Percentiles rank a stretch among this genome's conserved stretches.
phyloP scores from a whole-genome alignment of 768 basidiomycete species.

The Suillus americanus region DNA sequence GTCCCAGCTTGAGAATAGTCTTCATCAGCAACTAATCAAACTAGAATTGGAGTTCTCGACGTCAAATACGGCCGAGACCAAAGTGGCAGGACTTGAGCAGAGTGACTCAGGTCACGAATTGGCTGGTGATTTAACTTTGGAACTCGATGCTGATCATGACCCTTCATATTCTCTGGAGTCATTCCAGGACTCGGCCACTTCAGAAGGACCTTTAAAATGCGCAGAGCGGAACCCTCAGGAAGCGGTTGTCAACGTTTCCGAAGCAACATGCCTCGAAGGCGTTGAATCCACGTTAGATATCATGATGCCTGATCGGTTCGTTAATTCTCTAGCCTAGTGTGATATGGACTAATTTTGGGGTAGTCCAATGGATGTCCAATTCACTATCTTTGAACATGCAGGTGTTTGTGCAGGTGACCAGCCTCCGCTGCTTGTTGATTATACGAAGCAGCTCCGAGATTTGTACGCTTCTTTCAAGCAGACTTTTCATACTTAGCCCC shows the following conservation, averaged over 20 bases:
- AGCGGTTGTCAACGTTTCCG: conserved; percentile 5
- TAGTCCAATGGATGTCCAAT: conserved; percentile 60
- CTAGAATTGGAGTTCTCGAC: conserved; percentile 39
- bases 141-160: conserved; percentile 9
- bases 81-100: neutral
- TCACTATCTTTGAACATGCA: conserved; percentile 40
- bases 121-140: neutral
- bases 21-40: conserved; percentile 30
- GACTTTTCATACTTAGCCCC: conserved; percentile 3
- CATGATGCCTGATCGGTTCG: conserved; percentile 59
- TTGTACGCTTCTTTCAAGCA: conserved; percentile 39
- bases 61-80: neutral
- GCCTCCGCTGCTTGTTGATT: conserved; percentile 43
- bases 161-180: neutral
- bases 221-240: neutral
- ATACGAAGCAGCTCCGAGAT: conserved; percentile 36
- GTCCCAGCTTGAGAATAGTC: conserved; percentile 7
- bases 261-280: conserved; percentile 35
- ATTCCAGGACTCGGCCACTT: neutral
- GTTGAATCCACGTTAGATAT: conserved; percentile 43
- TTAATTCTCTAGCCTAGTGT: conserved; percentile 1
- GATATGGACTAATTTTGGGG: conserved; percentile 8
- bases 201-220: neutral
- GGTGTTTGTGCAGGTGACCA: conserved; percentile 28
- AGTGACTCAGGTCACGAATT: neutral